Percentiles rank a stretch among this genome's conserved stretches.
phyloP scores from a whole-genome alignment of 495 filamentous ascomycete genomes.

The Hypomontagnella submonticulosa region DNA sequence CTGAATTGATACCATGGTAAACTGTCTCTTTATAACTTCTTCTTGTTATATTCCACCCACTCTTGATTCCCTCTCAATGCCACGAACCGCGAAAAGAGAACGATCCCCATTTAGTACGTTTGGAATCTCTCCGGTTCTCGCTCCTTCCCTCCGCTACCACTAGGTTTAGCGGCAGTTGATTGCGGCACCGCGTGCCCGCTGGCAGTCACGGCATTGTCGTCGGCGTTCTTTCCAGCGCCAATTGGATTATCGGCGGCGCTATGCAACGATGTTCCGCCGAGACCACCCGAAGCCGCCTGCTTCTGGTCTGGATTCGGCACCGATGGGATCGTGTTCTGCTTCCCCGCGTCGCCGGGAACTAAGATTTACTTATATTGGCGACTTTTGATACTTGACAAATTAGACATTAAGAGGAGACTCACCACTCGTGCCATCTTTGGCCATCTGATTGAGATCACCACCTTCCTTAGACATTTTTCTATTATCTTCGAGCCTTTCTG shows the following conservation, averaged over 20 bases:
- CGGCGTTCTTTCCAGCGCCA: constrained; percentile 27
- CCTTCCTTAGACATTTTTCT: constrained; percentile 44
- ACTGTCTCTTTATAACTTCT: too few species aligned
- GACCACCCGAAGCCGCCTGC: constrained; percentile 43
- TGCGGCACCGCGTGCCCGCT: constrained; percentile 36
- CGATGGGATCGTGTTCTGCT: constrained; percentile 64
- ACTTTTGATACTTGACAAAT: neutral
- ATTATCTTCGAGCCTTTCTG: too few species aligned
- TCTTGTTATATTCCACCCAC: too few species aligned
- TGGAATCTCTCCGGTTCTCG: constrained; percentile 25
- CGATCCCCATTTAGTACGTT: neutral
- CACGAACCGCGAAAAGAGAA: neutral
- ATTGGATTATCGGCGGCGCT: constrained; percentile 42
- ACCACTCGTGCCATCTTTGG: constrained; percentile 59
- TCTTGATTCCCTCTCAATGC: too few species aligned
- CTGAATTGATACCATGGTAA: too few species aligned
- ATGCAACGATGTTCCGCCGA: constrained; percentile 31
- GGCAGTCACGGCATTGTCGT: constrained; percentile 36
- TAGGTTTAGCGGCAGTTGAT: constrained; percentile 30
- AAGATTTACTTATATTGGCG: neutral
- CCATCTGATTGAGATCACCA: constrained; percentile 62
- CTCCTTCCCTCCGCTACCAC: constrained; percentile 39
- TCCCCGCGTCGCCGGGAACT: constrained; percentile 66
- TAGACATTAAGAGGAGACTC: neutral
- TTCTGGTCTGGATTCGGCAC: constrained; percentile 65